Conservation (phyloP, 441 rosid species). For the Populus hybrid region DNA sequence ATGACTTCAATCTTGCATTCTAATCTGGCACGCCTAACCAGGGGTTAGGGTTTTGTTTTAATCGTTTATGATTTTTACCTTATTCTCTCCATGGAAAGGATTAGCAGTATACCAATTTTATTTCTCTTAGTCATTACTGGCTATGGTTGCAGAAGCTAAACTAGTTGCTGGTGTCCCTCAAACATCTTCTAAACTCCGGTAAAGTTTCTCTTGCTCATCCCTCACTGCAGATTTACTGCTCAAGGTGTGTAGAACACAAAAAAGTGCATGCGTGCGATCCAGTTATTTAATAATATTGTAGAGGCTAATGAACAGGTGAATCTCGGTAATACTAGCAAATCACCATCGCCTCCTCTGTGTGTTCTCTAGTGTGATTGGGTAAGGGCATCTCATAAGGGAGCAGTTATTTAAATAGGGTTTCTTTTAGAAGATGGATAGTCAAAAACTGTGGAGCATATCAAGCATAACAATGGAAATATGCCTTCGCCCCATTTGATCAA, state of each 20-base stretch:
- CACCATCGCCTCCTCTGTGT: background rate
- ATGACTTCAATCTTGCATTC: background rate
- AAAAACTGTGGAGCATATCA: background rate
- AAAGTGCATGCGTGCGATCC: background rate
- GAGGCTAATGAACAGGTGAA: background rate
- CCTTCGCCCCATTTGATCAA: background rate
- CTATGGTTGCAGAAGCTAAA: conserved; percentile 4
- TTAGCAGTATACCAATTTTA: background rate
- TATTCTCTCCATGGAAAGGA: background rate
- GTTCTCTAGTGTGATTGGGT: background rate
- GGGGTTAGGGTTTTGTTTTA: background rate
- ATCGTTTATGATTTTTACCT: background rate
- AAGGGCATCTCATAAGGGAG: no score
- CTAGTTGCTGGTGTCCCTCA: background rate
- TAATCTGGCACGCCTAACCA: background rate
- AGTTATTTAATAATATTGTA: background rate
- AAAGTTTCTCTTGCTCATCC: no score
- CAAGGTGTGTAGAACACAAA: background rate
- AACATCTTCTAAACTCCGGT: no score
- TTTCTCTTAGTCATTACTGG: background rate
- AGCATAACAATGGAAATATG: background rate
- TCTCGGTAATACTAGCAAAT: background rate
- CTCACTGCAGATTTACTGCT: background rate
- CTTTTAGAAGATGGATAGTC: background rate
- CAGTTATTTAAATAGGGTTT: background rate